Conservation (phyloP, 2,329 filamentous ascomycete genomes). For the Nothomitra cinnamomea region DNA sequence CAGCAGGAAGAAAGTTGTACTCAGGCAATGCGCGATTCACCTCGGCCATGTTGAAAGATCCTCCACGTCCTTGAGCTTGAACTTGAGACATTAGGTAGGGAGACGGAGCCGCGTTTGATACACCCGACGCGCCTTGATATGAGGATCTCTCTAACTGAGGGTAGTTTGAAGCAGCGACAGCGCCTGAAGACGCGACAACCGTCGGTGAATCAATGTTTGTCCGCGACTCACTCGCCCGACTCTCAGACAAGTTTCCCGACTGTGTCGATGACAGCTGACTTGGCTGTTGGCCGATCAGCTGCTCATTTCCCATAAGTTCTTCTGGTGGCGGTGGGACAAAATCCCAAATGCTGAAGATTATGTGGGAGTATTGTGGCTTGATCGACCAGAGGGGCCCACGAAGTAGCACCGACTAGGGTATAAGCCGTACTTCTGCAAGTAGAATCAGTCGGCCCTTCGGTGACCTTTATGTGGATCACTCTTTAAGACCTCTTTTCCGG, state of each 20-base stretch:
- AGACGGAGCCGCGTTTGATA: not conserved
- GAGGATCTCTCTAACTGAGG: not conserved
- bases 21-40: not conserved
- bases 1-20: not conserved
- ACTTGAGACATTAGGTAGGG: not conserved
- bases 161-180: not conserved
- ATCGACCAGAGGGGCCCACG: not conserved
- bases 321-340: not conserved
- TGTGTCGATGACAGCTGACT: not conserved
- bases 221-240: not conserved
- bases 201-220: not conserved
- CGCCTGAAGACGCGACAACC: not conserved
- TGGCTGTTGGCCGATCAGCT: not conserved
- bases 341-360: not conserved
- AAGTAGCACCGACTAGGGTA: not conserved
- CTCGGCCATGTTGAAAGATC: not conserved
- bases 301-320: slow-evolving; percentile 1
- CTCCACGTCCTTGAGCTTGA: not conserved
- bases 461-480: no score
- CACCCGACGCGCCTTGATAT: not conserved
- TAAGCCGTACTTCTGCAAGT: not conserved
- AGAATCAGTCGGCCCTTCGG: no score
- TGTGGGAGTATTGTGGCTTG: not conserved
- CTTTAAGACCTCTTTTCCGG: no score
- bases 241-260: not conserved